Conservation (phyloP, 2,329 filamentous ascomycete species). For the Arthrocladium fulminans region DNA sequence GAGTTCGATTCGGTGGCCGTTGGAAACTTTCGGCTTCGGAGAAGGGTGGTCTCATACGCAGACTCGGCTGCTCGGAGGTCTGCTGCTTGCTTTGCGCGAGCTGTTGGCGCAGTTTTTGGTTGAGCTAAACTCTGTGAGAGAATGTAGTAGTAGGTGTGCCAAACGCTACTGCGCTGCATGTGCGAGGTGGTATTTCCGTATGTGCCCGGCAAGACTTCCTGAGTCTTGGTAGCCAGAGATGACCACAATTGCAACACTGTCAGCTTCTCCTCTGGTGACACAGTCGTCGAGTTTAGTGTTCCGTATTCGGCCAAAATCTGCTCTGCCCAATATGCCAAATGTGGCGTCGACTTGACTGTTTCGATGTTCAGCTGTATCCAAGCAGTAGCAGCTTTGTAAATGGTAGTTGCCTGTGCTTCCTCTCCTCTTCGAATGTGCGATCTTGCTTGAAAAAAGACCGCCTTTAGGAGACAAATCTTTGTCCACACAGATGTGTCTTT, state of each 20-base stretch:
- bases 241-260: conserved; percentile 42
- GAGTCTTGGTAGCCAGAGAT: conserved; percentile 13
- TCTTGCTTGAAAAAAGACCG: conserved; percentile 66
- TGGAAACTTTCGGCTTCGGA: conserved; percentile 74
- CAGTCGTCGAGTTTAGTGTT: conserved; percentile 22
- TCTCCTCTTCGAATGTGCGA: conserved; percentile 10
- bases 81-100: conserved; percentile 56
- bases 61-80: conserved; percentile 74
- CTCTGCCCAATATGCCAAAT: conserved; percentile 71
- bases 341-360: conserved; percentile 44
- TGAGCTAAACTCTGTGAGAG: conserved; percentile 54
- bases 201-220: conserved; percentile 12
- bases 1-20: conserved; percentile 68
- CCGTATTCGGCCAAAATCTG: conserved; percentile 64
- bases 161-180: conserved; percentile 56
- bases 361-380: conserved; percentile 42
- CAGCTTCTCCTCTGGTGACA: conserved; percentile 29
- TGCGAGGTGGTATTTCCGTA: conserved; percentile 18
- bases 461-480: conserved; percentile 70
- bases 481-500: conserved; percentile 56
- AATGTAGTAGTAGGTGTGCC: conserved; percentile 75
- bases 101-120: conserved; percentile 8
- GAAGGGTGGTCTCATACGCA: conserved; percentile 68
- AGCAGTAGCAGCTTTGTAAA: conserved; percentile 58
- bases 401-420: conserved; percentile 51